Conservation (phyloP, 352 stramenopile species). For the Phytophthora vignae region DNA sequence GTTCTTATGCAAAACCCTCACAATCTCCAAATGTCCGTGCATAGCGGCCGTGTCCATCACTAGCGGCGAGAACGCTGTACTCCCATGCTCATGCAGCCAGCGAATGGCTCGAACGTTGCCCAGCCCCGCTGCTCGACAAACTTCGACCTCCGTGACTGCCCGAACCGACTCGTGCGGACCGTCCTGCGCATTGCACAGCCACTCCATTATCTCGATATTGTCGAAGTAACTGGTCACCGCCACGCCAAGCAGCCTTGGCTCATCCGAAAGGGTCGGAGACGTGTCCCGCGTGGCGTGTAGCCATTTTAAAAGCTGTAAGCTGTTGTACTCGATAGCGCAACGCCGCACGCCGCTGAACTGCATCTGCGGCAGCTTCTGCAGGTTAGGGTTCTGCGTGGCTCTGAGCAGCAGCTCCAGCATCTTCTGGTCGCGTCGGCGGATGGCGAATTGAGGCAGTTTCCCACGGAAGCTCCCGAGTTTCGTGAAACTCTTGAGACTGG, state of each 20-base stretch:
- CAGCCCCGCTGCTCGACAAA: constrained; percentile 36
- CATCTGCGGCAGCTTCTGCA: constrained; percentile 24
- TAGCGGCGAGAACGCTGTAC: constrained; percentile 24
- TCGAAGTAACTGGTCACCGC: constrained; percentile 45
- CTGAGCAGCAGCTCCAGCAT: constrained; percentile 29
- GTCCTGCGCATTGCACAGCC: constrained; percentile 25
- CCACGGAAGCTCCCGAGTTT: constrained; percentile 29
- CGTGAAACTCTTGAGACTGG: constrained; percentile 23
- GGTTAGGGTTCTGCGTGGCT: constrained; percentile 9
- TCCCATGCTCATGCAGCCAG: constrained; percentile 33
- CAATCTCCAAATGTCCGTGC: constrained; percentile 33
- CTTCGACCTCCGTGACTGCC: constrained; percentile 23
- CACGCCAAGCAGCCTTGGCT: constrained; percentile 16
- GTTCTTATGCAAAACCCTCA: constrained; percentile 34
- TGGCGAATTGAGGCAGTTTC: constrained; percentile 37
- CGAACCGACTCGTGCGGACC: constrained; percentile 22
- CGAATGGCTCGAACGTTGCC: constrained; percentile 34
- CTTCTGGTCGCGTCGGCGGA: constrained; percentile 30
- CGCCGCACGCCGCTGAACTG: constrained; percentile 37
- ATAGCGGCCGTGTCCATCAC: constrained; percentile 43
- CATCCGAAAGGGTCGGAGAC: constrained; percentile 24
- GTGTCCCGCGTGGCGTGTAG: constrained; percentile 32
- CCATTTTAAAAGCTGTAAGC: constrained; percentile 35
- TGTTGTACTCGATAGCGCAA: constrained; percentile 42
- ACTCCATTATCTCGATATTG: constrained; percentile 34